Evolutionary conservation across 2,329 filamentous ascomycete species (phyloP), one percentile per base, ranked within the genome.

Genomic region (Fonsecaea multimorphosa): DNA sequence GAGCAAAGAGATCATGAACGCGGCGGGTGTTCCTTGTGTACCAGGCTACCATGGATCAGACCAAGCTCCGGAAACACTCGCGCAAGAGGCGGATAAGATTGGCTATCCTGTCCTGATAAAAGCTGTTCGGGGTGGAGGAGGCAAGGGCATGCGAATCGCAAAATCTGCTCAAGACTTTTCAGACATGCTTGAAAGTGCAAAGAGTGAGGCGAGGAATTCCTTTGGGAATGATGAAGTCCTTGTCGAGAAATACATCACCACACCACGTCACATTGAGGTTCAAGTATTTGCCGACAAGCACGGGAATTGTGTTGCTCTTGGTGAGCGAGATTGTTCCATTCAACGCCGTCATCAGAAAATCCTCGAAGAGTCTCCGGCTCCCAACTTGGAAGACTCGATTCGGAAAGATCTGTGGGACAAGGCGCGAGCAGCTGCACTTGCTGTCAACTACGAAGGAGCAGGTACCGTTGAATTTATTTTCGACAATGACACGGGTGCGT

Each of bases 1-100:
- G 66, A 95, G 91, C 59, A 99, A 99, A 78, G 91, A 97, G 76
- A 97, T 99, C 75, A 98, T 99, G 95, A 92, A 87, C 36, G 87
- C 88, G 3, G 94, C 95, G n/a, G 92, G 93, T 8, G 95, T 99
- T 2, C 93, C 93, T 3, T 98, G 95, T 74, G 95, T 99, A 56
- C 95, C 95, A 0, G 95, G 95, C 0, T 99, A 99, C 74, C 95
- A 98, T 76, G 95, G 95, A 19, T 74, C 84, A 0, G 91, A 97
- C 59, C 95, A 99, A 80, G 87, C 90, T 56, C 81, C 85, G 0
- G 76, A 79, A 8, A 82, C 84, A 66, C 80, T 90, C 31, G 84
- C 92, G 62, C 80, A 82, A 9, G 88, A 94, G 76, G 94, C 95
- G 7, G 86, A 86, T 72, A 87, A 91, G 70, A 89, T 91, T 72